Evolutionary conservation across 1,284 basidiomycete genomes (phyloP).

Genomic region (Pseudozyma tsukubaensis): DNA sequence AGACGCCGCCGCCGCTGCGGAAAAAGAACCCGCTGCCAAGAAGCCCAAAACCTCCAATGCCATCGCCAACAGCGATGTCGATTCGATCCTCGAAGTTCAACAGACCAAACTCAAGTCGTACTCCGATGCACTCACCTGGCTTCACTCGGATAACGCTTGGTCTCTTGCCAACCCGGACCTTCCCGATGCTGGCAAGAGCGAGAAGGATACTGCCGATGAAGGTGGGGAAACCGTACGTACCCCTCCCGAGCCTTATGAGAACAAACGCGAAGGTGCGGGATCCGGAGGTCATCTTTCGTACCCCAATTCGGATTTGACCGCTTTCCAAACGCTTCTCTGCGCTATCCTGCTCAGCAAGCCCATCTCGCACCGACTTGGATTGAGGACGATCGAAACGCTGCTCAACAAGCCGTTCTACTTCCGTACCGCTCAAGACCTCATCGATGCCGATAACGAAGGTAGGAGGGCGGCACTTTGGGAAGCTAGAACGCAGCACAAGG

Average conservation of each 20-base stretch:
- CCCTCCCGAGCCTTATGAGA: slow-evolving; percentile 28
- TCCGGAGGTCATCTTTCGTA: slow-evolving; percentile 34
- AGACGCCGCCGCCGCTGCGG: not conserved
- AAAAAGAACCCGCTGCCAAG: slow-evolving; percentile 24
- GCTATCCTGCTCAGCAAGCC: slow-evolving; percentile 52
- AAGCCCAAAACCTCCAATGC: slow-evolving; percentile 30
- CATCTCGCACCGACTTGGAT: slow-evolving; percentile 47
- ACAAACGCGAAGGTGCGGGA: slow-evolving; percentile 18
- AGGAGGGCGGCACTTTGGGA: slow-evolving; percentile 48
- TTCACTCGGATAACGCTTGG: slow-evolving; percentile 35
- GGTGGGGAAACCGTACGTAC: slow-evolving; percentile 30
- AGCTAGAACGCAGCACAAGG: slow-evolving; percentile 56
- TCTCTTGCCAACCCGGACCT: slow-evolving; percentile 32
- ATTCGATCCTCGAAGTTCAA: slow-evolving; percentile 42
- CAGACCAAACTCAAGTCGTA: slow-evolving; percentile 40
- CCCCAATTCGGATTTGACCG: slow-evolving; percentile 43
- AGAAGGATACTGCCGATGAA: slow-evolving; percentile 32
- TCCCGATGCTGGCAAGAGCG: slow-evolving; percentile 23
- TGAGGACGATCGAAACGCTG: slow-evolving; percentile 48
- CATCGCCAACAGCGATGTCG: slow-evolving; percentile 6
- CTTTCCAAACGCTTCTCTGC: slow-evolving; percentile 49
- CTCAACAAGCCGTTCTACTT: slow-evolving; percentile 50
- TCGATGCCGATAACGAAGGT: slow-evolving; percentile 47
- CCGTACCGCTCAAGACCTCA: slow-evolving; percentile 29
- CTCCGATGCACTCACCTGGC: slow-evolving; percentile 37